Percentiles rank a stretch among this genome's conserved stretches.
Conservation (phyloP, 2,329 filamentous ascomycete species). For the Pseudogymnoascus sp. region DNA sequence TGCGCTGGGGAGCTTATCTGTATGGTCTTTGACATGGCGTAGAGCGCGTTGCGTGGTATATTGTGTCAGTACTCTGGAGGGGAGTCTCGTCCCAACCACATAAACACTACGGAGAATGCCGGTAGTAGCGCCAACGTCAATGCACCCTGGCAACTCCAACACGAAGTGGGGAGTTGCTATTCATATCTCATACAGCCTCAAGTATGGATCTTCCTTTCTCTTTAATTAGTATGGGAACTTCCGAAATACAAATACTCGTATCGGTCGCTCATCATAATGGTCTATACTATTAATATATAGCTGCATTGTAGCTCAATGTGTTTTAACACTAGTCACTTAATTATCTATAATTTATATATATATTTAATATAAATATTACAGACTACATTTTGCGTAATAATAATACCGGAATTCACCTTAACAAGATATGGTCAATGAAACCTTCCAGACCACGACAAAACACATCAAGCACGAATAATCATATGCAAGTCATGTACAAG, state of each 20-base stretch:
- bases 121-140: not conserved
- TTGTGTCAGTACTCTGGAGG: not conserved
- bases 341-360: not conserved
- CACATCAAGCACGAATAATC: not conserved
- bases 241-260: not conserved
- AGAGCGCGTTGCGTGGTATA: not conserved
- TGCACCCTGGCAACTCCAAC: not conserved
- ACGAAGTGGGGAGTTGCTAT: not conserved
- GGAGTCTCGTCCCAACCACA: not conserved
- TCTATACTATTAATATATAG: not conserved
- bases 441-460: not conserved
- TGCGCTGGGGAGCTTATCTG: constrained; percentile 49
- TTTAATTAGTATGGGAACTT: not conserved
- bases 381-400: not conserved
- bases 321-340: not conserved
- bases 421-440: not conserved
- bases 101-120: not conserved
- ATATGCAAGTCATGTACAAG: too few relatives aligned
- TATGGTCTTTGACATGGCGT: constrained; percentile 29
- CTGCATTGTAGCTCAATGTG: too few relatives aligned
- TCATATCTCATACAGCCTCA: not conserved
- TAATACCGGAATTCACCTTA: not conserved
- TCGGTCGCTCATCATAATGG: not conserved
- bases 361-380: not conserved
- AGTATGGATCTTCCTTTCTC: not conserved